Evolutionary conservation across 2,329 filamentous ascomycete species (phyloP).

Genomic region (Aspergillus ibericus): DNA sequence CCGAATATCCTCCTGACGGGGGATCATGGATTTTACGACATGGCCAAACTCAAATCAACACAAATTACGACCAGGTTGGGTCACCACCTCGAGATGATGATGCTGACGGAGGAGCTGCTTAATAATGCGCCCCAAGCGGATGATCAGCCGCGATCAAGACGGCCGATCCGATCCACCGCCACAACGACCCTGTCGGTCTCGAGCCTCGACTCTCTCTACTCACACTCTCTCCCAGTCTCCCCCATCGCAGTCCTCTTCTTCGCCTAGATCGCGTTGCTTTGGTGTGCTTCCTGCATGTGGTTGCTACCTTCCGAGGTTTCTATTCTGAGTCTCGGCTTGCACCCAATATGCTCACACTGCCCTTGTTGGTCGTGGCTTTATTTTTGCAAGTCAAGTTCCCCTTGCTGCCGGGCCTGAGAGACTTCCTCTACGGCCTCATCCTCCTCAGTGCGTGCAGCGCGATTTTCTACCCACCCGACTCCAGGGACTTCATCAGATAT

Average conservation of each 20-base stretch:
- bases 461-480: slow-evolving; percentile 11
- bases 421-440: slow-evolving; percentile 4
- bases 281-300: neutral
- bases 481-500: slow-evolving; percentile 11
- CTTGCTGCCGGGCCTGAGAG: neutral
- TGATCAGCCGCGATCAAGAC: neutral
- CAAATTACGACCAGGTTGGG: no score
- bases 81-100: no score
- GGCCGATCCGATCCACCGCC: neutral
- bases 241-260: neutral
- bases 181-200: neutral
- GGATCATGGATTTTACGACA: no score
- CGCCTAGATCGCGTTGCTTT: neutral
- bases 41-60: no score
- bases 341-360: neutral
- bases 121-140: no score
- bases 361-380: neutral
- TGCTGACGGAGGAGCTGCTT: no score
- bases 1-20: no score
- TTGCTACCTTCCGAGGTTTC: neutral
- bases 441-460: slow-evolving; percentile 11
- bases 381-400: slow-evolving; percentile 5
- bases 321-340: neutral
- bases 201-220: neutral
- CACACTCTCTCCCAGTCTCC: no score